Conservation (phyloP, 2,329 filamentous ascomycete genomes). For the Trichoderma sp. region DNA sequence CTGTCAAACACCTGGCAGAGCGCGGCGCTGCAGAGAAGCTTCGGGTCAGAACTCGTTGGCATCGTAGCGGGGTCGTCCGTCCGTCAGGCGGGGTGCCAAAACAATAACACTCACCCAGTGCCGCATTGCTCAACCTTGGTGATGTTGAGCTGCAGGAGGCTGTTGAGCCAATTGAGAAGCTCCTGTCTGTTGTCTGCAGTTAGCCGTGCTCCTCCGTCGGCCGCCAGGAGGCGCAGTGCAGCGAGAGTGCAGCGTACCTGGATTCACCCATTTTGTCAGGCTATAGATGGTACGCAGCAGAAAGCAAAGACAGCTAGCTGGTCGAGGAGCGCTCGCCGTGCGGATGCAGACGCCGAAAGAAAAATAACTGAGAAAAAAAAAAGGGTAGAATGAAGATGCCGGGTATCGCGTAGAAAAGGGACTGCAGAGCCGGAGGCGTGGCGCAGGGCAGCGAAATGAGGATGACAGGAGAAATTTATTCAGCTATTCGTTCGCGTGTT, state of each 20-base stretch:
- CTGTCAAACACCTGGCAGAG: conserved; percentile 98
- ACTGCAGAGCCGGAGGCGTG: conserved; percentile 20
- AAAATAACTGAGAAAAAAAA: background rate
- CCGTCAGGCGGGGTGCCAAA: conserved; percentile 31
- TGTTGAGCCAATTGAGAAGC: conserved; percentile 94
- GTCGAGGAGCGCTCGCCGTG: conserved; percentile 1
- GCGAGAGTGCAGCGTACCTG: conserved; percentile 39
- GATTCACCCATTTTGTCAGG: conserved; percentile 51
- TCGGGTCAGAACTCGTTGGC: conserved; percentile 27
- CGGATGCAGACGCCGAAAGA: background rate
- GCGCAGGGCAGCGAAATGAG: conserved; percentile 25
- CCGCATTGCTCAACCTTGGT: conserved; percentile 99
- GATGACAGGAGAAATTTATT: conserved; percentile 31
- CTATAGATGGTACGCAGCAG: conserved; percentile 12
- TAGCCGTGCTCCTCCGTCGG: background rate
- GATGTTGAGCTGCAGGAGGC: conserved; percentile 94
- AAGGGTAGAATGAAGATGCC: conserved; percentile 6
- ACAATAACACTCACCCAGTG: conserved; percentile 72
- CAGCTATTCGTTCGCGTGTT: conserved; percentile 29
- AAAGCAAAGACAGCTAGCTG: conserved; percentile 22
- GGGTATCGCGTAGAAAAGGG: conserved; percentile 26
- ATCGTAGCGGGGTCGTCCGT: conserved; percentile 23
- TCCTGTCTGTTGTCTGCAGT: conserved; percentile 73
- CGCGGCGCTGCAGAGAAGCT: conserved; percentile 67
- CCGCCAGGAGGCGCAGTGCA: conserved; percentile 6